These are phyloP conservation scores for Daucus carota DNA, from an alignment of 129 eudicot species.

Conservation along the genomic window DNA sequence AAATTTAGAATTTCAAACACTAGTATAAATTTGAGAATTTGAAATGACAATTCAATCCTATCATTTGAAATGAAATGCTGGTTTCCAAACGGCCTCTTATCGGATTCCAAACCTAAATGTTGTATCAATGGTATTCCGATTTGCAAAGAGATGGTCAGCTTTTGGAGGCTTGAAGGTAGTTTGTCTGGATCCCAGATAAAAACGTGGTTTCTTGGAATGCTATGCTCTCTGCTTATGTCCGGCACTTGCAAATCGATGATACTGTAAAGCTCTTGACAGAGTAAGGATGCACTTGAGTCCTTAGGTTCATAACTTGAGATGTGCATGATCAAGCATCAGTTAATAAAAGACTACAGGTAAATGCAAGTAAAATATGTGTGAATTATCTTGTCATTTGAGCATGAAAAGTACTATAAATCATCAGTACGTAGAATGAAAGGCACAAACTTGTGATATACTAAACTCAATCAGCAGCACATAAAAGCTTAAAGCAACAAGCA, in stretches of 20 bases:
- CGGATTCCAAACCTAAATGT: slow-evolving; percentile 33
- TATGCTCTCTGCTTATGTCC: slow-evolving; percentile 57
- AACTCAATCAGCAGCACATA: not conserved
- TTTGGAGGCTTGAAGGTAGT: slow-evolving; percentile 41
- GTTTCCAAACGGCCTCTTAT: too few relatives aligned
- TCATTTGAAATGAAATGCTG: too few relatives aligned
- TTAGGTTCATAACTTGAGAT: too few relatives aligned
- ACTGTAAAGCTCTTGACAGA: slow-evolving; percentile 30
- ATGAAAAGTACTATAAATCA: not conserved
- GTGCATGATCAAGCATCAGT: not conserved
- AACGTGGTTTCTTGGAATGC: slow-evolving; percentile 61
- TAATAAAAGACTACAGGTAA: too few relatives aligned
- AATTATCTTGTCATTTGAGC: not conserved
- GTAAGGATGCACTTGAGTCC: too few relatives aligned
- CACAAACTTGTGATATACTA: not conserved
- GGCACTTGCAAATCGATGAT: slow-evolving; percentile 31
- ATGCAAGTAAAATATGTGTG: not conserved
- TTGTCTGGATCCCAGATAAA: slow-evolving; percentile 37
- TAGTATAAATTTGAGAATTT: too few relatives aligned
- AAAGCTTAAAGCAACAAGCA: not conserved
- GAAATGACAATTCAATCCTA: too few relatives aligned
- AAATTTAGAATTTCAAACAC: too few relatives aligned
- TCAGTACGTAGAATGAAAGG: not conserved
- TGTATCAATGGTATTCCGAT: slow-evolving; percentile 42
- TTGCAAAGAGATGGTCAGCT: slow-evolving; percentile 39